Percentiles rank a stretch among this genome's conserved stretches.
phyloP scores from a whole-genome alignment of 2,329 filamentous ascomycete species.

The Cercospora nicotianae region DNA sequence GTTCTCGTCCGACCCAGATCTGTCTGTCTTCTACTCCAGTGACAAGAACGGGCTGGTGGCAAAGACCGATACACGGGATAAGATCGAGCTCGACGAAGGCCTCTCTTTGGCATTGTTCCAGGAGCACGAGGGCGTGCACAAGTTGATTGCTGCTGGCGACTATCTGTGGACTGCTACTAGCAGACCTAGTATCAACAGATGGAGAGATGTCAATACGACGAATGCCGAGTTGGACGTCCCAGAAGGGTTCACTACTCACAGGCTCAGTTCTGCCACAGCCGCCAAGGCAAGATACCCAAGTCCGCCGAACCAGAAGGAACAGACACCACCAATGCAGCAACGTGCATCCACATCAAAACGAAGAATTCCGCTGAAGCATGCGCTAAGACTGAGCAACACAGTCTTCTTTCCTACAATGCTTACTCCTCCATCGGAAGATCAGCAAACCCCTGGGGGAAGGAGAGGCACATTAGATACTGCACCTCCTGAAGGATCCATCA shows the following conservation, averaged over 20 bases:
- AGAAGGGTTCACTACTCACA: slow-evolving; percentile 53
- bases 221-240: slow-evolving; percentile 64
- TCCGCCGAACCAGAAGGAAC: slow-evolving; percentile 29
- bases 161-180: slow-evolving; percentile 89
- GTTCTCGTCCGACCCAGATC: slow-evolving; percentile 80
- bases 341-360: slow-evolving; percentile 45
- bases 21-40: slow-evolving; percentile 90
- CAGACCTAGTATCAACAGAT: slow-evolving; percentile 88
- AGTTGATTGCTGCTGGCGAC: slow-evolving; percentile 64
- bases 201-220: slow-evolving; percentile 80
- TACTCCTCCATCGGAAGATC: slow-evolving; percentile 43
- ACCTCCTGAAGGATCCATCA: slow-evolving; percentile 30
- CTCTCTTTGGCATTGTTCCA: slow-evolving; percentile 87
- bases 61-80: slow-evolving; percentile 84
- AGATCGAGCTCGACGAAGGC: slow-evolving; percentile 79
- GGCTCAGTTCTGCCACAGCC: slow-evolving; percentile 52
- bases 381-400: slow-evolving; percentile 81
- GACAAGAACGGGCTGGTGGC: slow-evolving; percentile 92
- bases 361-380: slow-evolving; percentile 73
- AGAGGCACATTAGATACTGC: slow-evolving; percentile 55
- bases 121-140: slow-evolving; percentile 80
- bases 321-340: not conserved
- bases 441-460: slow-evolving; percentile 45
- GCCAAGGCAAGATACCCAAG: slow-evolving; percentile 45
- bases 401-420: slow-evolving; percentile 65